Evolutionary conservation across 208 protist species (phyloP).

Genomic region (Naegleria gruberi): DNA sequence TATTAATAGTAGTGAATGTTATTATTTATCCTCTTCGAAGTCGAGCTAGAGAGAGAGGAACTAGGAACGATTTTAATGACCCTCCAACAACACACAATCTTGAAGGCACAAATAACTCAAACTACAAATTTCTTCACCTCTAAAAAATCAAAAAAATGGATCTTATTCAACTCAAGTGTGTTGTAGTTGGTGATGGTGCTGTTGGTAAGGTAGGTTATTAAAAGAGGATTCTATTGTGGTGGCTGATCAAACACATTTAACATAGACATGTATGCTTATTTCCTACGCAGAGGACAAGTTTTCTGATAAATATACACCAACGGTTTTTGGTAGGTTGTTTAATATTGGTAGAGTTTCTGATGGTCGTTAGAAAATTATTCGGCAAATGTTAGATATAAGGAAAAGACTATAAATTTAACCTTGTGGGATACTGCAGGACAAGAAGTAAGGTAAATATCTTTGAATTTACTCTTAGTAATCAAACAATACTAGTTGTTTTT

Average conservation of each 20-base stretch:
- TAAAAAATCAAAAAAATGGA: not conserved
- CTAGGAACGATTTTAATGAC: too few species aligned
- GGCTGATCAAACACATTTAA: not conserved
- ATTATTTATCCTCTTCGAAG: too few species aligned
- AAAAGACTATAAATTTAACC: conserved; percentile 45
- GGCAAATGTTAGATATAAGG: conserved; percentile 61
- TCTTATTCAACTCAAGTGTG: conserved; percentile 24
- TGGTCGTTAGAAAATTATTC: conserved; percentile 47
- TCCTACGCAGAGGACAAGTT: conserved; percentile 31
- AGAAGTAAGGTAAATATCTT: too few species aligned
- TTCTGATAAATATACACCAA: conserved; percentile 50
- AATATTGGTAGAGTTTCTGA: not conserved
- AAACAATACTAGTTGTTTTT: not conserved
- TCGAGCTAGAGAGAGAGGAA: too few species aligned
- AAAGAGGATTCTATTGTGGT: not conserved
- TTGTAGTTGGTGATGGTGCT: conserved; percentile 43
- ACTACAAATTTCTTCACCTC: not conserved
- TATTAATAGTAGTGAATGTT: too few species aligned
- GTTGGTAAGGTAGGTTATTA: conserved; percentile 16
- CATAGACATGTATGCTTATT: conserved; percentile 38
- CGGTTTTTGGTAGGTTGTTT: conserved; percentile 59
- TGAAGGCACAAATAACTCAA: too few species aligned
- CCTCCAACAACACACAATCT: too few species aligned
- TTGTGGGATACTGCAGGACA: conserved; percentile 53
- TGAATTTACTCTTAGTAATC: not conserved